A percentile compares a stretch with the other conserved stretches of the same genome.
Conservation (phyloP, 1,284 basidiomycete genomes). For the Ustilago bromivora region DNA sequence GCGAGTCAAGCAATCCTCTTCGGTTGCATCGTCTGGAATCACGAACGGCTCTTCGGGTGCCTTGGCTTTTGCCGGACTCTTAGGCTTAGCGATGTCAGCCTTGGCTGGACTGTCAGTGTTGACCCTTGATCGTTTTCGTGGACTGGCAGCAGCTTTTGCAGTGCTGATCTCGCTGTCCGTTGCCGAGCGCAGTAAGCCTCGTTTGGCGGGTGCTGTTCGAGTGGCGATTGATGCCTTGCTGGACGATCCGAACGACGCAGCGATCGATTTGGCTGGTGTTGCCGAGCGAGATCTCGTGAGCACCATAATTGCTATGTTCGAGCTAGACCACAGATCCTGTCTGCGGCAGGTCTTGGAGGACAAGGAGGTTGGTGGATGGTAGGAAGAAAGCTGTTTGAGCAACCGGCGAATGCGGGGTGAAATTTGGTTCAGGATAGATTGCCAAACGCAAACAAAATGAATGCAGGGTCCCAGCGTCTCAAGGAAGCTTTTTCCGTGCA, state of each 20-base stretch:
- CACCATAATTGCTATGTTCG: slow-evolving; percentile 18
- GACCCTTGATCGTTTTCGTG: slow-evolving; percentile 10
- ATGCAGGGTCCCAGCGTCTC: slow-evolving; percentile 17
- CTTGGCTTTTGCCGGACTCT: slow-evolving; percentile 19
- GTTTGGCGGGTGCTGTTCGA: slow-evolving; percentile 18
- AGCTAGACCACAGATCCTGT: background rate
- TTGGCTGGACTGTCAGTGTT: background rate
- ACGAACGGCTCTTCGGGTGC: slow-evolving; percentile 43
- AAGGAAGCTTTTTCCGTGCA: background rate
- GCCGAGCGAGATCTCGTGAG: slow-evolving; percentile 47
- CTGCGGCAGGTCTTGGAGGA: background rate
- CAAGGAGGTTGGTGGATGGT: background rate
- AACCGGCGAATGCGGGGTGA: slow-evolving; percentile 10
- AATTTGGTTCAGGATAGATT: slow-evolving; percentile 5
- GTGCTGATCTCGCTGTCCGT: slow-evolving; percentile 30
- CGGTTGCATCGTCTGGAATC: slow-evolving; percentile 36
- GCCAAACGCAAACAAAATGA: slow-evolving; percentile 4
- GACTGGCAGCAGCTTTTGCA: background rate
- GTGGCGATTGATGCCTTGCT: slow-evolving; percentile 39
- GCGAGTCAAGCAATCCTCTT: slow-evolving; percentile 44
- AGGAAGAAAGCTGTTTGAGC: background rate
- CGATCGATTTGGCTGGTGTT: slow-evolving; percentile 35
- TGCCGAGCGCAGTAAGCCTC: slow-evolving; percentile 27
- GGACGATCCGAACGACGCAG: slow-evolving; percentile 34
- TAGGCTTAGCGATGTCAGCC: background rate